Percentiles rank a stretch among this genome's conserved stretches.
Evolutionary conservation across 768 basidiomycete species (phyloP).

Genomic region (Trametes maxima): DNA sequence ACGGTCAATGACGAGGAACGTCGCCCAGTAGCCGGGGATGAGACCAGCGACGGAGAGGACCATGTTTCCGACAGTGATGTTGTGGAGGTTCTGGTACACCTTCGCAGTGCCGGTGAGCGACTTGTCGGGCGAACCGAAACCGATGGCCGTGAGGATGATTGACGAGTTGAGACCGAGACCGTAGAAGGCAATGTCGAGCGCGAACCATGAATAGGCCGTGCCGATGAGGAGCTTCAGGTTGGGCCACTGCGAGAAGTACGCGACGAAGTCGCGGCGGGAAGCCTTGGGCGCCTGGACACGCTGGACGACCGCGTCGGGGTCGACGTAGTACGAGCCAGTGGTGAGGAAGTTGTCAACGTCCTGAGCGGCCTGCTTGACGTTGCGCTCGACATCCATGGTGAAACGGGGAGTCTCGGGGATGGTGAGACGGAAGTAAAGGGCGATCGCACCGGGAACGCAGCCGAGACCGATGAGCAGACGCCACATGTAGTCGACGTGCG

Average conservation of each 20-base stretch:
- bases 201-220: conserved; percentile 85
- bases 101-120: conserved; percentile 35
- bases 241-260: conserved; percentile 69
- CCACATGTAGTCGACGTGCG: conserved; percentile 78
- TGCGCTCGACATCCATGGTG: conserved; percentile 91
- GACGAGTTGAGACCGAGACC: conserved; percentile 85
- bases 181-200: conserved; percentile 89
- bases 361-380: conserved; percentile 69
- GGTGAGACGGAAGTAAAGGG: conserved; percentile 90
- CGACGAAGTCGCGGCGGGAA: conserved; percentile 50
- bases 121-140: conserved; percentile 56
- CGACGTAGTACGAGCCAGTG: conserved; percentile 46
- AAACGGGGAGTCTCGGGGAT: conserved; percentile 91
- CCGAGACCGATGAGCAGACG: conserved; percentile 88
- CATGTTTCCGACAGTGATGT: conserved; percentile 74
- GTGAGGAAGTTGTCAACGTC: conserved; percentile 75
- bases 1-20: conserved; percentile 66
- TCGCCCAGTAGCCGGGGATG: conserved; percentile 77
- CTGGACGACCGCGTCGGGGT: conserved; percentile 60
- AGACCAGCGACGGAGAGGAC: conserved; percentile 77
- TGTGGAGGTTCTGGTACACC: conserved; percentile 61
- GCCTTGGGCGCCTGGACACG: conserved; percentile 51
- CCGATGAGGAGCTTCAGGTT: conserved; percentile 79
- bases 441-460: conserved; percentile 76
- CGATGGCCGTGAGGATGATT: conserved; percentile 74